Percentiles rank a stretch among this genome's conserved stretches.
These are phyloP conservation scores for Tilletia horrida DNA, from an alignment of 1,284 basidiomycete species.

Conservation along the genomic window DNA sequence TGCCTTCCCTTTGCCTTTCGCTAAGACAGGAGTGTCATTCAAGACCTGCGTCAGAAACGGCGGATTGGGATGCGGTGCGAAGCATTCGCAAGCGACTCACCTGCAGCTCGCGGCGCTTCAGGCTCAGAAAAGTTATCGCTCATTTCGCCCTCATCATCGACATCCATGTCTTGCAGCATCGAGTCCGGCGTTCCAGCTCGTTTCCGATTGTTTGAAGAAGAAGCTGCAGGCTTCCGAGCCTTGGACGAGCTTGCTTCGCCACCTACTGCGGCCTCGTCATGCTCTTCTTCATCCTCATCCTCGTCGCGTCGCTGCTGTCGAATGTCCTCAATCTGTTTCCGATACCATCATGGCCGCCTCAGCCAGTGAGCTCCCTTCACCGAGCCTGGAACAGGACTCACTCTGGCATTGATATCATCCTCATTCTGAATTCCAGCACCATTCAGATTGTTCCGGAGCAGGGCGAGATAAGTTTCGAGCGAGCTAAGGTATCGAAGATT, in stretches of 20 bases:
- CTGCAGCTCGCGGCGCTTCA: not conserved
- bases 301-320: conserved; percentile 17
- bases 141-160: conserved; percentile 21
- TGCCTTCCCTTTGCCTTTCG: conserved; percentile 9
- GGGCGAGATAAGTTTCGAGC: conserved; percentile 4
- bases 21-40: not conserved
- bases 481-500: conserved; percentile 15
- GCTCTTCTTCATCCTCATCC: conserved; percentile 26
- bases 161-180: conserved; percentile 38
- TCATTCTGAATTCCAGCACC: not conserved
- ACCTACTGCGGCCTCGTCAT: conserved; percentile 16
- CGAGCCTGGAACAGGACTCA: not conserved
- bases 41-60: no score
- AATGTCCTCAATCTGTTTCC: conserved; percentile 19
- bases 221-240: not conserved
- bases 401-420: conserved; percentile 1
- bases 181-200: conserved; percentile 25
- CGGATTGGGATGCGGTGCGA: no score
- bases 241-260: not conserved
- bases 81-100: not conserved
- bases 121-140: no score
- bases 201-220: no score
- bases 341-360: no score
- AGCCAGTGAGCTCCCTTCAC: no score
- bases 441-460: not conserved